phyloP scores from a whole-genome alignment of 1,139 yeast genomes.

The Diutina pseudorugosa region DNA sequence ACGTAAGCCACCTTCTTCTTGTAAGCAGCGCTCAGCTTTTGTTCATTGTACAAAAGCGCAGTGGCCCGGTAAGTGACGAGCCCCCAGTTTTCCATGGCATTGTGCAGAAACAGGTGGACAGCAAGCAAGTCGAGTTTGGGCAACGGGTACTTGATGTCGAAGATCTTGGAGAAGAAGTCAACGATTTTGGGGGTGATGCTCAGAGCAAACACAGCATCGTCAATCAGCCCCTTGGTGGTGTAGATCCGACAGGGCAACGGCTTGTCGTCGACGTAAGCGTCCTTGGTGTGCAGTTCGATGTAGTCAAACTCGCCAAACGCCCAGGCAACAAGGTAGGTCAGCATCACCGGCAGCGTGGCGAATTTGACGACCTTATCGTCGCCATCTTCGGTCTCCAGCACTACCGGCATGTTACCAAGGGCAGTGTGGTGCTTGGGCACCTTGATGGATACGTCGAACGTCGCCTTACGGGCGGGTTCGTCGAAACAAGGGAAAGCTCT shows the following conservation, averaged over 20 bases:
- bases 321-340: constrained; percentile 13
- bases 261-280: constrained; percentile 22
- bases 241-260: constrained; percentile 66
- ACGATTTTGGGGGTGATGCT: constrained; percentile 40
- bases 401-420: constrained; percentile 4
- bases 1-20: constrained; percentile 39
- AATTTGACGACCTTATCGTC: background rate
- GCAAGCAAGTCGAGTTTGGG: constrained; percentile 49
- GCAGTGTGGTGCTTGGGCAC: constrained; percentile 10
- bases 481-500: constrained; percentile 78
- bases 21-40: constrained; percentile 34
- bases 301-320: constrained; percentile 8
- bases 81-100: constrained; percentile 57
- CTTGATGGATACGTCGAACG: constrained; percentile 22
- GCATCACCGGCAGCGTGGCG: constrained; percentile 10
- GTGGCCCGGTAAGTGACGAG: constrained; percentile 43
- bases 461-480: constrained; percentile 68
- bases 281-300: constrained; percentile 16
- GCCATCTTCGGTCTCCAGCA: background rate
- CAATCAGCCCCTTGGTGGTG: constrained; percentile 56
- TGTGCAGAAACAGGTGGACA: constrained; percentile 45
- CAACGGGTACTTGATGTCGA: constrained; percentile 47
- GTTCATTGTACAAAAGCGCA: constrained; percentile 38
- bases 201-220: constrained; percentile 35
- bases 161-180: constrained; percentile 36